Base-by-base conservation (phyloP, 2,329 filamentous ascomycete genomes). In the Curvularia lunata region DNA sequence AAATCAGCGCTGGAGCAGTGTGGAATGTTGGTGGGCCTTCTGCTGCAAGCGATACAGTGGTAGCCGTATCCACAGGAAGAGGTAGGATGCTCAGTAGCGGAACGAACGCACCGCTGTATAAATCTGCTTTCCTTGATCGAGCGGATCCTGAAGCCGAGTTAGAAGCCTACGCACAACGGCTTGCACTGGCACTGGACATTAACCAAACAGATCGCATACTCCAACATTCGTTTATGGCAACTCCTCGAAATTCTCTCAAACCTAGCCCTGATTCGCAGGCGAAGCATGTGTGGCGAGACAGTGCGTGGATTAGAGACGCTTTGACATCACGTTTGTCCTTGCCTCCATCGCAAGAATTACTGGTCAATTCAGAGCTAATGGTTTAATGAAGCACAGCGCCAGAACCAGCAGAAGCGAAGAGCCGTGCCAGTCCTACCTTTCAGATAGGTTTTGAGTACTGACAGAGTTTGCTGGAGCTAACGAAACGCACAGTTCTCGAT, bases 161-260 rank as follows among this genome's bases (percentile, higher is more conserved):
- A 12, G 85, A 89, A 55, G 86, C 85, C 51, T 90, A 96, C 70
- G 86, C 90, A 68, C 84, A 85, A 40, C 86, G 92, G 27, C 78
- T 99, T 54, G 92, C 93, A 8, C 80, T 88, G 16, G 95, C 95
- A 2, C 82, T 98, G 50, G 85, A 91, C n/a, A 83, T 98, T 59
- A 88, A 96, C 71, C 87, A 86, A 45, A 81, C 85, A 28, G 82
- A 84, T 25, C 86, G 86, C 60, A 80, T 96, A 13, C 81, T 97
- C 28, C 83, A 71, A 37, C 64, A 73, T 47, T 66, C 72, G 32
- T 48, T 40, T 6, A 38, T 34, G n/a, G 54, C 62, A 28, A 37
- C 32, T 32, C 61, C 32, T 7, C 13, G 49, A 50, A 63, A 48
- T 16, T 53, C 54, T 47, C 65, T 21, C 30, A 18, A 47, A 21